phyloP scores from a whole-genome alignment of 805 yeast species.

The Barnettozyma wickerhamii region DNA sequence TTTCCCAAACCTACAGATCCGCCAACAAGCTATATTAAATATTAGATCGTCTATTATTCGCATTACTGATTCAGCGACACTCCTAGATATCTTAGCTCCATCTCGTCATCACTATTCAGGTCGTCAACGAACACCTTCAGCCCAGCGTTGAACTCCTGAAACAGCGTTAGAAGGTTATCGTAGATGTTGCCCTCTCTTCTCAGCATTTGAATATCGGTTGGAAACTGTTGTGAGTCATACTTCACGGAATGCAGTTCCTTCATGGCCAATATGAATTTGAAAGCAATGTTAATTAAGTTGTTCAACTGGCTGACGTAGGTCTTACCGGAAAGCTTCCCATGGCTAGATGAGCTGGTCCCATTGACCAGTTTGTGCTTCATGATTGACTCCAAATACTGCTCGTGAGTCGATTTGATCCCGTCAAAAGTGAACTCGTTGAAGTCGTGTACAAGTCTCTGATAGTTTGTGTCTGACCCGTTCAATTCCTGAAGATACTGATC shows the following conservation, averaged over 20 bases:
- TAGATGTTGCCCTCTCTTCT: constrained; percentile 27
- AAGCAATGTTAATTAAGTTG: constrained; percentile 31
- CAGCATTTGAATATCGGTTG: constrained; percentile 5
- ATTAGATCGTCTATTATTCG: constrained; percentile 5
- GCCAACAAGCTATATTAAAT: not conserved
- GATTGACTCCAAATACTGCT: constrained; percentile 31
- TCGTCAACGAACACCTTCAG: constrained; percentile 44
- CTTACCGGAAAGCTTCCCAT: constrained; percentile 35
- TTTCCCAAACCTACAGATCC: too few species aligned
- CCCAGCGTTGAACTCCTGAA: constrained; percentile 39
- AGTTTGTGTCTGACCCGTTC: constrained; percentile 11
- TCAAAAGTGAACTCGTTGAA: constrained; percentile 41
- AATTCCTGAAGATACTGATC: constrained; percentile 17
- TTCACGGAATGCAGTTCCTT: constrained; percentile 34
- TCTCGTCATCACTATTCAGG: constrained; percentile 46
- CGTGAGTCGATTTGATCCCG: constrained; percentile 37
- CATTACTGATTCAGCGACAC: constrained; percentile 22
- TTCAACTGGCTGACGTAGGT: constrained; percentile 40
- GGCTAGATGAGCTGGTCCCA: constrained; percentile 20
- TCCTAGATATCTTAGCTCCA: constrained; percentile 46
- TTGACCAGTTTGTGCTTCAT: constrained; percentile 34
- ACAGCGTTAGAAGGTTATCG: constrained; percentile 37
- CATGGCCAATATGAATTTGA: constrained; percentile 35
- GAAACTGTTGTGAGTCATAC: constrained; percentile 19
- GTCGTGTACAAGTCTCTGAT: constrained; percentile 5